Base-by-base conservation (phyloP, 805 yeast species). In the Monosporozyma unispora region DNA sequence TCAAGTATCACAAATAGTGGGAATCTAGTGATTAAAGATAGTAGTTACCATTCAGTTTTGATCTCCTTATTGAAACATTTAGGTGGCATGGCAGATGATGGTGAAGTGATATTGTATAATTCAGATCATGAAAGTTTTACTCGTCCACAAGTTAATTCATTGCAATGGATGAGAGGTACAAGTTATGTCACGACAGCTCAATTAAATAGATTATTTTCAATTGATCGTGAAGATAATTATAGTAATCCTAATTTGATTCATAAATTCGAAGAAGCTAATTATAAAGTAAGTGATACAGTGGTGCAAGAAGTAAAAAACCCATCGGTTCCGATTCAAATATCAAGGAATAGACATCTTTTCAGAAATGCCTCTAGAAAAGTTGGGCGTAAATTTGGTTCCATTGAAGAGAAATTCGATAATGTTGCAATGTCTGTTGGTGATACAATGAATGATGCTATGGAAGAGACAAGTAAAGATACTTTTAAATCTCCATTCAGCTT, bases 81-180 rank as follows among this genome's bases (percentile, higher is more conserved):
- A 78, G 21, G 3, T 37, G 82, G 84, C n/a, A 2, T 67, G 7
- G 22, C 28, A 3, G 48, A 39, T 14, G 27, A 46, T 27, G 33
- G 23, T 90, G 40, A 38, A 8, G 3, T 46, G n/a, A 23, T 25
- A 27, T 38, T 46, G 25, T 90, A 82, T 68, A 84, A 86, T 57
- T 82, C 79, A 23, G 77, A 79, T 51, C 73, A 84, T 41, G 68
- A 76, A 6, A 76, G 83, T 16, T 93, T 96, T 1, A 77, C 79
- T 28, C 74, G 98, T 44, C 99, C 99, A 2, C 73, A 79, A 4
- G 80, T 86, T 7, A 79, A 87, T 38, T 78, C 93, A 0, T 71
- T 86, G 41, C 91, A 84, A 63, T 86, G 96, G 91, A 87, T 91
- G 8, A 79, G 83, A 56, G 96, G 96, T 2, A 70, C 84, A 0